Conservation (phyloP, 495 filamentous ascomycete genomes). For the Xylaria longipes region DNA sequence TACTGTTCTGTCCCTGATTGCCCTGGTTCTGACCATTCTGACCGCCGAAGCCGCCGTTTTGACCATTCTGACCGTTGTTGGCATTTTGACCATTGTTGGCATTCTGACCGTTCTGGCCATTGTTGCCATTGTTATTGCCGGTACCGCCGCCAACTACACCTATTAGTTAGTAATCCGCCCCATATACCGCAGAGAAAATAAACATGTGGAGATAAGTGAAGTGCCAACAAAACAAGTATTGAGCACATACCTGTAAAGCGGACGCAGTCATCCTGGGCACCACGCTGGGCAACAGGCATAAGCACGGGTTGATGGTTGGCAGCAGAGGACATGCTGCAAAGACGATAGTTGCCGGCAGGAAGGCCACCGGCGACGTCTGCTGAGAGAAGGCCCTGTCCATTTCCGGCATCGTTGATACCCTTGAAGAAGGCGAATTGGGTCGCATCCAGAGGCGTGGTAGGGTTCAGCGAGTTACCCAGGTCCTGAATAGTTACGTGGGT, state of each 20-base stretch:
- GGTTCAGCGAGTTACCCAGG: slow-evolving; percentile 58
- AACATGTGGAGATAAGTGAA: slow-evolving; percentile 31
- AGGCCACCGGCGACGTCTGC: slow-evolving; percentile 68
- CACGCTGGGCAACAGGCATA: slow-evolving; percentile 79
- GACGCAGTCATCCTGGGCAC: slow-evolving; percentile 74
- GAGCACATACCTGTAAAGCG: slow-evolving; percentile 59
- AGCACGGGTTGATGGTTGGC: slow-evolving; percentile 78
- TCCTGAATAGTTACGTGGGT: slow-evolving; percentile 75
- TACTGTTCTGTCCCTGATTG: slow-evolving; percentile 23
- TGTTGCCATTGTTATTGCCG: slow-evolving; percentile 24
- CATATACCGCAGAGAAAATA: neutral
- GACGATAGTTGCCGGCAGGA: slow-evolving; percentile 69
- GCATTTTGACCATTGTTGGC: no score
- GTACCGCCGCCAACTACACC: slow-evolving; percentile 39
- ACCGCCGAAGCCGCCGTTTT: no score
- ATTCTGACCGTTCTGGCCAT: slow-evolving; percentile 23
- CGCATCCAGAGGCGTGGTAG: slow-evolving; percentile 59
- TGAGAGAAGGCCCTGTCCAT: slow-evolving; percentile 64
- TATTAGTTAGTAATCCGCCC: slow-evolving; percentile 20
- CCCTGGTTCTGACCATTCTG: slow-evolving; percentile 19
- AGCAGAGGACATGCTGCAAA: slow-evolving; percentile 74
- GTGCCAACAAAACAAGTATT: slow-evolving; percentile 11
- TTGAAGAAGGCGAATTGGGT: slow-evolving; percentile 75
- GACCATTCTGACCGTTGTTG: slow-evolving; percentile 24
- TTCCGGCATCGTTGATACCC: slow-evolving; percentile 74